Percentiles rank a stretch among this genome's conserved stretches.
Conservation (phyloP, 305 asterid species). For the Plantago lanceolata region DNA sequence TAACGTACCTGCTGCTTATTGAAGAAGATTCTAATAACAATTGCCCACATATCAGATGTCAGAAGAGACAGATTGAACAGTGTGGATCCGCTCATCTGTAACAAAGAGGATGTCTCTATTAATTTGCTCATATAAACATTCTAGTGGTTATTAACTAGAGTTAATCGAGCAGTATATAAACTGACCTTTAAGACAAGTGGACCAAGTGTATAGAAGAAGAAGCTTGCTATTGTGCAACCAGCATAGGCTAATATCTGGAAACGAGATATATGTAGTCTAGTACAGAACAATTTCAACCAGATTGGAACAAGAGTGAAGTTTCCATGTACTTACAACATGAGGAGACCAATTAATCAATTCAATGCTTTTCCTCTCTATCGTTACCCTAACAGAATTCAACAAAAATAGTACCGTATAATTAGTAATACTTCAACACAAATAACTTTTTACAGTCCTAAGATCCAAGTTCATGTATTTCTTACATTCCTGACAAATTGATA, state of each 20-base stretch:
- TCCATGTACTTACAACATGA: conserved; percentile 43
- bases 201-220: conserved; percentile 51
- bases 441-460: not conserved
- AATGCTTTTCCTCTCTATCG: conserved; percentile 50
- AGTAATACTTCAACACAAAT: not conserved
- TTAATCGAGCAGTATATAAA: not conserved
- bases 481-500: conserved; percentile 57
- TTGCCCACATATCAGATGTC: conserved; percentile 84
- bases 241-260: conserved; percentile 47
- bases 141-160: not conserved
- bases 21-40: conserved; percentile 53
- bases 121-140: not conserved
- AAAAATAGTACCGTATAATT: conserved; percentile 24
- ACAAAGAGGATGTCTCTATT: not conserved
- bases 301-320: not conserved
- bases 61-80: conserved; percentile 70
- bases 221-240: conserved; percentile 47
- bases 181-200: conserved; percentile 58
- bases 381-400: conserved; percentile 31
- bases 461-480: conserved; percentile 5
- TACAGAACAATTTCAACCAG: not conserved
- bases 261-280: not conserved
- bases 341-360: conserved; percentile 52
- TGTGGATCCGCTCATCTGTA: conserved; percentile 71
- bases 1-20: conserved; percentile 57